Evolutionary conservation across 2,329 filamentous ascomycete genomes (phyloP), one percentile per base, ranked within the genome.

Genomic region (Cladorrhinum sp.): DNA sequence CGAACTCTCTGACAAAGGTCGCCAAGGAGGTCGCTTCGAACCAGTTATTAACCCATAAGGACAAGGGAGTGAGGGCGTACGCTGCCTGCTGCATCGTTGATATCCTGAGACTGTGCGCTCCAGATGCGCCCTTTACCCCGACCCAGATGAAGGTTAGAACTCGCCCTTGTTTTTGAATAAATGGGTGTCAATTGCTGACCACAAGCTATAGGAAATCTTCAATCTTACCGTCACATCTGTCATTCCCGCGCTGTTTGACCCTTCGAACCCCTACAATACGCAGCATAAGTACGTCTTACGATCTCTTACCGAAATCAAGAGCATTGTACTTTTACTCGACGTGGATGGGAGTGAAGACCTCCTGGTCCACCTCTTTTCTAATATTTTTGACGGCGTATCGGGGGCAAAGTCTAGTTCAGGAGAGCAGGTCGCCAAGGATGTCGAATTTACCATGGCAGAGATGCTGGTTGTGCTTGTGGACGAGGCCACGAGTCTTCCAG

Each of bases 221-320:
- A 89, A 87, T 25, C 85, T 96, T 63, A 92, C 97, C 72, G 85
- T 97, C 68, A 88, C 86, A 60, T 87, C 88, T 53, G 89, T 96
- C 66, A 82, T 98, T 50, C 92, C 93, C 51, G 87, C 92, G 50
- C 85, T 98, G 24, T 89, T 91, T 69, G 89, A 96, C 69, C 91
- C 93, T 12, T 88, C 88, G 41, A 89, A 96, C 72, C 88, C 93
- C 9, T 98, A 97, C 79, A 93, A 96, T 75, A 87, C 86, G 64
- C 93, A 98, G 75, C 92, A 99, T 77, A 87, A 95, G 75, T 95
- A 96, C 71, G 90, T 97, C 64, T 81, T 99, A 62, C 86, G 87
- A 63, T 97, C 93, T 18, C 83, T 99, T 27, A 88, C 92, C 59
- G 92, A 96, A 67, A 90, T 96, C 68, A 96, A 98, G 80, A 97